Evolutionary conservation across 164 flowering plant genomes (phyloP), one percentile per base, ranked within the genome.

Genomic region (grape (Vitis vinifera)): DNA sequence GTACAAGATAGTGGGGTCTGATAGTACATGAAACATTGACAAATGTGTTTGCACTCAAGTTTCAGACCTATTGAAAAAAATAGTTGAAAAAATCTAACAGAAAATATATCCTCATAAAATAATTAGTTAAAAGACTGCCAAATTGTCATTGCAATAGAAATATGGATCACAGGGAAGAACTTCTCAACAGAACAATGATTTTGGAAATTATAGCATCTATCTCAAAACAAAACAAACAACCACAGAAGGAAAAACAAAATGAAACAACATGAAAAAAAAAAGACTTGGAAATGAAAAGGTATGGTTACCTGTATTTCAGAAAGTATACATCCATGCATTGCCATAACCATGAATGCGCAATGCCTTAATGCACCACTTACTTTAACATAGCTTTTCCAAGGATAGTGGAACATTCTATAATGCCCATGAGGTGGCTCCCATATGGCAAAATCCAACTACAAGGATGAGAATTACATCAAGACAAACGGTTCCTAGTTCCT

Each of bases 351-450:
- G 79, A 89, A 91, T 37, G 97, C 97, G 73, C 98, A 91, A 74
- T 94, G 91, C 83, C 97, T 87, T 44, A 94, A 61, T 9, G 99
- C 91, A 68, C 94, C 94, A 52, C 94, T 86, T 9, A 92, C 79
- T 81, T 80, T 88, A 44, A 88, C 87, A 68, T 89, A 94, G 77
- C 71, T 79, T 71, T 70, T 83, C 97, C 99, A 94, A 9, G 97
- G 99, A 85, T 94, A 90, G 5, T 71, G 76, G 30, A 85, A 77
- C 70, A 62, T 75, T 76, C 71, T 87, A 68, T 89, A 94, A 68
- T 79, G 96, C 17, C 99, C 98, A 72, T 94, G 99, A 30, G 98
- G 97, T 16, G 98, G 99, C 74, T 94, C 99, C 96, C 97, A 94
- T 31, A 79, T 60, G 2, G 98, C 98, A 78, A 92, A 94, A 16